Percentiles rank a stretch among this genome's conserved stretches.
Evolutionary conservation across 495 filamentous ascomycete species (phyloP).

Genomic region (Penicillium fimorum): DNA sequence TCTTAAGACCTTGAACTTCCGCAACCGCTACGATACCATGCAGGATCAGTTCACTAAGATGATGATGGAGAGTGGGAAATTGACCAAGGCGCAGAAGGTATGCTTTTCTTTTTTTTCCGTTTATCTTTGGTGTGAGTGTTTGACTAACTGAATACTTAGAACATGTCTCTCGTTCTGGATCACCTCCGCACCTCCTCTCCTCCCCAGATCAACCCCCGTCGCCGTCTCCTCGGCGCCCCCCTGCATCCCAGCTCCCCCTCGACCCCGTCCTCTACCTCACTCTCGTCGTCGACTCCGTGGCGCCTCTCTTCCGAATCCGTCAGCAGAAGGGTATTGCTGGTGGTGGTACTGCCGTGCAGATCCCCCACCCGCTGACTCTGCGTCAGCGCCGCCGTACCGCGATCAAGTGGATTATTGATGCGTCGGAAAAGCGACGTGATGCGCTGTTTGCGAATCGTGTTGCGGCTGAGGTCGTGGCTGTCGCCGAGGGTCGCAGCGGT

Average conservation of each 20-base stretch:
- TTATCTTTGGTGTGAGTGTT: not conserved
- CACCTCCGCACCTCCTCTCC: slow-evolving; percentile 81
- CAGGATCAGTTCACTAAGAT: slow-evolving; percentile 84
- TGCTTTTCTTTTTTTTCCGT: slow-evolving; percentile 11
- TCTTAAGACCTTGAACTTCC: slow-evolving; percentile 55
- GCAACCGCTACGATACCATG: slow-evolving; percentile 77
- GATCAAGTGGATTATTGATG: slow-evolving; percentile 83
- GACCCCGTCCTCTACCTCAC: slow-evolving; percentile 78
- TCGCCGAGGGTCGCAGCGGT: slow-evolving; percentile 79
- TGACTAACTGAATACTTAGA: slow-evolving; percentile 46
- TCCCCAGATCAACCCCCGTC: slow-evolving; percentile 63
- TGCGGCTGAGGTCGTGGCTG: slow-evolving; percentile 81
- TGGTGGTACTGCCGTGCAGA: slow-evolving; percentile 78
- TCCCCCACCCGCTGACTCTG: slow-evolving; percentile 72
- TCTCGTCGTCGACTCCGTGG: slow-evolving; percentile 93
- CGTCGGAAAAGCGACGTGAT: slow-evolving; percentile 67
- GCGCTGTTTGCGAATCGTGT: slow-evolving; percentile 71
- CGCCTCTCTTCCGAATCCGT: slow-evolving; percentile 78
- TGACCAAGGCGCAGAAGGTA: slow-evolving; percentile 79
- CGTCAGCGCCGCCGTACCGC: slow-evolving; percentile 75
- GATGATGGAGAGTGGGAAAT: slow-evolving; percentile 86
- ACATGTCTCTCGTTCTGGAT: slow-evolving; percentile 82
- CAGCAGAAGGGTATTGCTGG: slow-evolving; percentile 74
- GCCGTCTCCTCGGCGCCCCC: slow-evolving; percentile 73
- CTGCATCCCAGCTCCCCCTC: slow-evolving; percentile 69